Percentiles rank a stretch among this genome's conserved stretches.
phyloP scores from a whole-genome alignment of 768 basidiomycete genomes.

The Hydnomerulius pinastri region DNA sequence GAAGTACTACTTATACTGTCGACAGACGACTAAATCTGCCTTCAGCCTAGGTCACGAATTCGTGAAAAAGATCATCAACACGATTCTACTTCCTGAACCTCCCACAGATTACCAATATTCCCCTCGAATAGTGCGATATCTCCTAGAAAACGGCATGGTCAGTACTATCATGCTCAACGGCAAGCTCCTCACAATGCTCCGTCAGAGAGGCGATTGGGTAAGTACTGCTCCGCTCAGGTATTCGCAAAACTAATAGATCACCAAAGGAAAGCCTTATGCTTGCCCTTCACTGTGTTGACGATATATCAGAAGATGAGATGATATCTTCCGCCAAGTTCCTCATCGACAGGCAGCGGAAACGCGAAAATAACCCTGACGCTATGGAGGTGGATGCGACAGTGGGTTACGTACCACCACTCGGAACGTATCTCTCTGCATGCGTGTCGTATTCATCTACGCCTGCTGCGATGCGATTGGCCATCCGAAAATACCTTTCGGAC shows the following conservation, averaged over 20 bases:
- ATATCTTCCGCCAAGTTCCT: slow-evolving; percentile 52
- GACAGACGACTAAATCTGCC: slow-evolving; percentile 16
- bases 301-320: slow-evolving; percentile 68
- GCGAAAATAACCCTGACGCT: slow-evolving; percentile 16
- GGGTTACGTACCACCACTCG: slow-evolving; percentile 34
- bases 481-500: slow-evolving; percentile 42
- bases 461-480: slow-evolving; percentile 42
- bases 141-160: slow-evolving; percentile 59
- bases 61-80: slow-evolving; percentile 58
- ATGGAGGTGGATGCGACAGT: slow-evolving; percentile 41
- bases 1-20: slow-evolving; percentile 16
- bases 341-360: slow-evolving; percentile 37
- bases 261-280: slow-evolving; percentile 43
- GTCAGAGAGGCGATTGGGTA: slow-evolving; percentile 70
- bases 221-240: slow-evolving; percentile 10
- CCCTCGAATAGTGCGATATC: slow-evolving; percentile 53
- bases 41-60: slow-evolving; percentile 54
- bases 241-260: background rate
- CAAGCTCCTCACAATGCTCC: slow-evolving; percentile 56
- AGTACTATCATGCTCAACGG: slow-evolving; percentile 63
- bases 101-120: slow-evolving; percentile 46
- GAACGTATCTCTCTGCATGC: slow-evolving; percentile 39
- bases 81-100: slow-evolving; percentile 46
- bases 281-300: slow-evolving; percentile 55
- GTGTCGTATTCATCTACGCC: slow-evolving; percentile 44